These are phyloP conservation scores for Austroboletus novae-zelandiae DNA, from an alignment of 1,284 basidiomycete species.

Conservation along the genomic window DNA sequence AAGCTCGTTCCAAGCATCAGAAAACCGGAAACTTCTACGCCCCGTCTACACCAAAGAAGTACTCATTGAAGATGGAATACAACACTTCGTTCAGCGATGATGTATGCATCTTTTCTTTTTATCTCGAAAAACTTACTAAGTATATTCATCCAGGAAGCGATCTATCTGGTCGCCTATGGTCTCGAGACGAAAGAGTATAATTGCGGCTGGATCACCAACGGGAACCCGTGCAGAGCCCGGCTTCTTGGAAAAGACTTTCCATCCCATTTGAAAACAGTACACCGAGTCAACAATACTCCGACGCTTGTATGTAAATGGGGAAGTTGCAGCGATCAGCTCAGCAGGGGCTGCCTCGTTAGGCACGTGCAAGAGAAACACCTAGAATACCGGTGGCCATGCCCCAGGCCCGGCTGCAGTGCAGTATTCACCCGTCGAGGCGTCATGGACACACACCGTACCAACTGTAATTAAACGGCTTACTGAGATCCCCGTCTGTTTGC, in stretches of 20 bases:
- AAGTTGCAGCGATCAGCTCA: slow-evolving; percentile 14
- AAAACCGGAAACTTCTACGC: not conserved
- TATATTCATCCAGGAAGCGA: slow-evolving; percentile 5
- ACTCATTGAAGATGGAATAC: slow-evolving; percentile 7
- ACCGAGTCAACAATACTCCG: not conserved
- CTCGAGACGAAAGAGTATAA: not conserved
- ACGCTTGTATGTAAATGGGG: slow-evolving; percentile 16
- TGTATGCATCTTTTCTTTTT: slow-evolving; percentile 3
- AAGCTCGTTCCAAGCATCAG: not conserved
- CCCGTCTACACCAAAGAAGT: not conserved
- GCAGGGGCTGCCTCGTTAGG: slow-evolving; percentile 13
- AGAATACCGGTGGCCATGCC: slow-evolving; percentile 20
- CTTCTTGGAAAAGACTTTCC: slow-evolving; percentile 17
- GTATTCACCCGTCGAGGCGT: slow-evolving; percentile 21
- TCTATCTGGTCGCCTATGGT: slow-evolving; percentile 12
- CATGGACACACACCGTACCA: slow-evolving; percentile 15
- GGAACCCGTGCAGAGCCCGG: slow-evolving; percentile 6
- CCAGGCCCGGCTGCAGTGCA: slow-evolving; percentile 10
- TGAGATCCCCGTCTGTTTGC: no score
- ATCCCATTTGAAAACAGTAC: slow-evolving; percentile 17
- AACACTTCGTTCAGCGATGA: slow-evolving; percentile 17
- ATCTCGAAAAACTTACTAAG: not conserved
- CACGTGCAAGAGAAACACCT: slow-evolving; percentile 27
- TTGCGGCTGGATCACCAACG: slow-evolving; percentile 14
- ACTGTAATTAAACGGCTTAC: no score